Evolutionary conservation across 2,329 filamentous ascomycete genomes (phyloP).

Genomic region (Cordyceps cateniannulata): DNA sequence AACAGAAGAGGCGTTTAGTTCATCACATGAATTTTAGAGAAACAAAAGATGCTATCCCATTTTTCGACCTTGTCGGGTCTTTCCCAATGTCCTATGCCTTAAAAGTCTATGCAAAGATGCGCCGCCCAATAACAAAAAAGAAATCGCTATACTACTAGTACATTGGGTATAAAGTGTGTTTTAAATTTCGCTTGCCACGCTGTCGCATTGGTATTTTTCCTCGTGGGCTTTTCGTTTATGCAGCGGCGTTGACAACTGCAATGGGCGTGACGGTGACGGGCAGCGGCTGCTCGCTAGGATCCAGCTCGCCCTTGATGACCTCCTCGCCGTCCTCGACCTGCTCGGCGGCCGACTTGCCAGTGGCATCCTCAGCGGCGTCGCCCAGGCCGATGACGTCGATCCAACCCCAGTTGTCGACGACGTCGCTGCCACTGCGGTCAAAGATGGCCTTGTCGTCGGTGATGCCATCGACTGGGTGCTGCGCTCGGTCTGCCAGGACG

Average conservation of each 20-base stretch:
- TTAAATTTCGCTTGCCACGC: not conserved
- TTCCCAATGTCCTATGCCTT: not conserved
- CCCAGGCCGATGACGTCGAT: constrained; percentile 47
- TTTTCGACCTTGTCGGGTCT: not conserved
- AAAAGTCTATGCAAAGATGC: constrained; percentile 1
- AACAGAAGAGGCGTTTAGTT: not conserved
- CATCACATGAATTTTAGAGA: not conserved
- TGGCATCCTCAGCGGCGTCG: constrained; percentile 22
- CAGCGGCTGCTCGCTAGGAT: constrained; percentile 15
- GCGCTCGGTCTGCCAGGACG: not conserved
- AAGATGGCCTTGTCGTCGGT: constrained; percentile 47
- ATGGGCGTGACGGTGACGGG: not conserved
- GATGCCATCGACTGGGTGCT: constrained; percentile 29
- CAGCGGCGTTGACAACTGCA: not conserved
- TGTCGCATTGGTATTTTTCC: too few relatives aligned
- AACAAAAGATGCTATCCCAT: not conserved
- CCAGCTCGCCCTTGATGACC: constrained; percentile 29
- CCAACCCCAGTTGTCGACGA: constrained; percentile 44
- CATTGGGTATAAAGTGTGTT: not conserved
- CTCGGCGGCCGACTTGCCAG: constrained; percentile 23
- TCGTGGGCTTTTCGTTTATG: not conserved
- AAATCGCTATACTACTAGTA: not conserved
- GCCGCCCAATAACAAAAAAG: not conserved
- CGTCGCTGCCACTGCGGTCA: constrained; percentile 31
- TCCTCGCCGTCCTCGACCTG: constrained; percentile 30